Evolutionary conservation across 1,139 yeast genomes (phyloP).

Genomic region (Geotrichum europaeum): DNA sequence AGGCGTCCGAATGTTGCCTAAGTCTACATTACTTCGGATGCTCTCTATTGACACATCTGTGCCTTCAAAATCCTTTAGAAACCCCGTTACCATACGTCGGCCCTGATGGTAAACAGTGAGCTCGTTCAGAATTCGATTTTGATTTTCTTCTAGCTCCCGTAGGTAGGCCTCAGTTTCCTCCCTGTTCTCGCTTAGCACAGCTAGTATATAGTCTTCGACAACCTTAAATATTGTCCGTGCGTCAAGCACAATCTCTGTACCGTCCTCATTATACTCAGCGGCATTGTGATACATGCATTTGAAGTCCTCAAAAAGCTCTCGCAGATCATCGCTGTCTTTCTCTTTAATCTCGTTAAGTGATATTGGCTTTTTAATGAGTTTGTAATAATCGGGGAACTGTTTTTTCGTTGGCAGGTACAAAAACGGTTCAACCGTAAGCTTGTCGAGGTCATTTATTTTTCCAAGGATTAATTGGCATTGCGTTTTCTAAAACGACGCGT

Average conservation of each 20-base stretch:
- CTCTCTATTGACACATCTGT: constrained; percentile 1
- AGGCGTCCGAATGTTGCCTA: neutral
- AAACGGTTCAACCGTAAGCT: constrained; percentile 46
- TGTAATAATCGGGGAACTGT: constrained; percentile 74
- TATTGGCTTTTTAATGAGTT: constrained; percentile 56
- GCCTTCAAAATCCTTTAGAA: constrained; percentile 47
- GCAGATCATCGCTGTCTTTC: constrained; percentile 43
- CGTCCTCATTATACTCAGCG: constrained; percentile 72
- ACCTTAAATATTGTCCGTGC: constrained; percentile 51
- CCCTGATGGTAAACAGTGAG: constrained; percentile 23
- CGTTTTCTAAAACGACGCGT: constrained; percentile 1
- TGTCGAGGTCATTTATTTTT: neutral
- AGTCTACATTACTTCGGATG: neutral
- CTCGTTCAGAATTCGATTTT: constrained; percentile 22
- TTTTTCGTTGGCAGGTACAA: constrained; percentile 66
- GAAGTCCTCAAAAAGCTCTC: constrained; percentile 61
- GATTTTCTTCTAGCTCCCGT: constrained; percentile 19
- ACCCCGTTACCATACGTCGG: constrained; percentile 37
- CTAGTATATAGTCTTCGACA: constrained; percentile 41
- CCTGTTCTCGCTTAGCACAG: constrained; percentile 8
- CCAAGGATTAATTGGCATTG: neutral
- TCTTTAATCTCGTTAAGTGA: constrained; percentile 60
- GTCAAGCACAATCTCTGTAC: constrained; percentile 68
- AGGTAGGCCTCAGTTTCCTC: constrained; percentile 10
- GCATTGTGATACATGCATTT: constrained; percentile 74